Evolutionary conservation across 768 basidiomycete species (phyloP).

Genomic region (Nidula microcarpa): DNA sequence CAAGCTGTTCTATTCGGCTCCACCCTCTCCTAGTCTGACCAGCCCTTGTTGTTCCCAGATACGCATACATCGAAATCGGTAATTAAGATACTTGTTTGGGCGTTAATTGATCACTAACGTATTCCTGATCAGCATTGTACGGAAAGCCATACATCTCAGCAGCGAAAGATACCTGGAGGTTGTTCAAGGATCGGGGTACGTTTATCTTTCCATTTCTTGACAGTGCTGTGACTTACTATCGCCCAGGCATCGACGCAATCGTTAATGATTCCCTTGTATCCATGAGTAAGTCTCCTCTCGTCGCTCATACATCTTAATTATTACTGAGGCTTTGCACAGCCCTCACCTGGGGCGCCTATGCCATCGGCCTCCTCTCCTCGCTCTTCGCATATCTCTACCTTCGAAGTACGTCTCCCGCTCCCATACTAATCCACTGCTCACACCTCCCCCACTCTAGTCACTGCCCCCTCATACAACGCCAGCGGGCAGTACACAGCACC

Average conservation of each 20-base stretch:
- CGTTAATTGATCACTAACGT: neutral
- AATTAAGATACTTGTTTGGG: neutral
- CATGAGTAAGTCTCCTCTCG: constrained; percentile 49
- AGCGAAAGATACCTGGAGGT: constrained; percentile 80
- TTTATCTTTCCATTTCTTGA: constrained; percentile 3
- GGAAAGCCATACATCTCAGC: constrained; percentile 80
- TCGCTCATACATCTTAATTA: neutral
- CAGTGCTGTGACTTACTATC: constrained; percentile 10
- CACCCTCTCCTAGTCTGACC: neutral
- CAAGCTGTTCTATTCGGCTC: constrained; percentile 13
- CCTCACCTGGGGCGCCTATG: constrained; percentile 78
- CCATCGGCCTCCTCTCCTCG: constrained; percentile 67
- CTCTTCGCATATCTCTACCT: constrained; percentile 79
- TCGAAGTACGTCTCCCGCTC: constrained; percentile 42
- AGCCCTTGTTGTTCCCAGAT: constrained; percentile 31
- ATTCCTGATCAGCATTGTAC: constrained; percentile 55
- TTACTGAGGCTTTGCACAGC: constrained; percentile 30
- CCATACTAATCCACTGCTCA: neutral
- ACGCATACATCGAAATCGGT: constrained; percentile 84
- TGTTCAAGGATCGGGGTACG: constrained; percentile 69
- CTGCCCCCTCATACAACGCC: constrained; percentile 70
- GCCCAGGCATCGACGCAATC: constrained; percentile 66
- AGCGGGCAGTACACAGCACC: constrained; percentile 77
- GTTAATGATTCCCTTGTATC: constrained; percentile 82
- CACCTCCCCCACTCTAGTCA: constrained; percentile 37